These are phyloP conservation scores for Picochlorum sp. DNA, from an alignment of 139 green algal species.

Conservation along the genomic window DNA sequence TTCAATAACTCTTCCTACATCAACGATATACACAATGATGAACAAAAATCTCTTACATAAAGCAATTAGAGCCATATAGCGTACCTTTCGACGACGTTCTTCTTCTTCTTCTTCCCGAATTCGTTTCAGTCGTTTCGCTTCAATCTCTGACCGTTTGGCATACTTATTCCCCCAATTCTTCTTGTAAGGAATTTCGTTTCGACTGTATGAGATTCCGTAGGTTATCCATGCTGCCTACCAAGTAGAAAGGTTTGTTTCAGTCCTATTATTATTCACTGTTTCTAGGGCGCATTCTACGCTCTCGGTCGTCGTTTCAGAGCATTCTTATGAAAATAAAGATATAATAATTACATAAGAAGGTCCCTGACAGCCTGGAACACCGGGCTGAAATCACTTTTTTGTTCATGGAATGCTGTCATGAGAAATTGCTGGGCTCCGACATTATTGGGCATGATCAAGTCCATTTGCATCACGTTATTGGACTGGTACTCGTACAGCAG, in stretches of 20 bases:
- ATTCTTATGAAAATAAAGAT: no score
- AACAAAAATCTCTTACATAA: no score
- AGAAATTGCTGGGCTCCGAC: not conserved
- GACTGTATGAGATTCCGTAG: conserved; percentile 29
- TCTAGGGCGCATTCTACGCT: no score
- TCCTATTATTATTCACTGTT: no score
- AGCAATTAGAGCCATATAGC: not conserved
- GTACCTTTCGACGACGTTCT: conserved; percentile 34
- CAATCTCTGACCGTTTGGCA: conserved; percentile 34
- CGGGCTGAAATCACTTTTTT: not conserved
- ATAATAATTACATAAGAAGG: no score
- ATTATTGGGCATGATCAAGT: not conserved
- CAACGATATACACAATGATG: not conserved
- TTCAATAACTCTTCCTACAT: conserved; percentile 1
- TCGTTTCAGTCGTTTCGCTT: conserved; percentile 27
- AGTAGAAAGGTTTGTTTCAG: no score
- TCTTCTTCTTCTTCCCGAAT: conserved; percentile 35
- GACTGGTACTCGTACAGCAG: no score
- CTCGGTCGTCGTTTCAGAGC: no score
- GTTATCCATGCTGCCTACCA: conserved; percentile 18
- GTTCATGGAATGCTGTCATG: not conserved
- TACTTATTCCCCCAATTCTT: conserved; percentile 38
- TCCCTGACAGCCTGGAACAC: not conserved
- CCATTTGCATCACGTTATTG: not conserved
- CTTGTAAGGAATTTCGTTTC: conserved; percentile 30